Base-by-base conservation (phyloP, 768 basidiomycete genomes). In the Tylopilus cervinicoccineus region DNA sequence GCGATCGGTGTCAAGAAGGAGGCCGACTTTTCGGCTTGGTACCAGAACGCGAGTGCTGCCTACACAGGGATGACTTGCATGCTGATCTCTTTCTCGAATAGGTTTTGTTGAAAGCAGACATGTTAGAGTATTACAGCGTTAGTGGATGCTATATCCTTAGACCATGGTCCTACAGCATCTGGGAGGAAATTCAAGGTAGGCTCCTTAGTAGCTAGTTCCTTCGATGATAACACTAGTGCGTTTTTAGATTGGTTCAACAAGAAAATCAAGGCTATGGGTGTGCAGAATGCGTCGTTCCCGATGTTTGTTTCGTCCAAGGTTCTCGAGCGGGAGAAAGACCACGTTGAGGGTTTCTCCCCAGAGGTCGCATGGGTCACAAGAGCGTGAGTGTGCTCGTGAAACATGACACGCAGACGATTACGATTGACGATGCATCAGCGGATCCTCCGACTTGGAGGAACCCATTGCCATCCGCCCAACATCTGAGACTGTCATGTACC, bases 281-380 rank as follows among this genome's bases (percentile, higher is more conserved):
- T 98, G 16, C 90, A 96, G 67, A 97, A 98, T 66, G 85, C 92
- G 5, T 99, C 97, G 65, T 99, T 99, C 79, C 96, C 96, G 4
- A 97, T 99, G 92, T 98, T 98, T 60, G 88, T 99, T 28, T 94
- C 93, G 0, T 69, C 79, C 49, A 92, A 89, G 48, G 89, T 94
- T 22, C 79, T 99, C 48, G 94, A 99, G 69, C 80, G 89, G 45
- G 96, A 99, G 70, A 98, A 98, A 73, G 84, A 98, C 60, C 96
- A 99, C 66, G 92, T 99, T 50, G 96, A 98, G 67, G 96, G 96
- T 3, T 99, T 99, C 73, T 95, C 95, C 48, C 94, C 96, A 4
- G 96, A 99, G 70, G 96, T 99, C 28, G 96, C 96, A n/a, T 99
- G 96, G 96, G 96, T 99, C 48, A 99, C 96, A 22, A 78, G 81